Evolutionary conservation across 1,284 basidiomycete species (phyloP).

Genomic region (Pseudozyma pruni): DNA sequence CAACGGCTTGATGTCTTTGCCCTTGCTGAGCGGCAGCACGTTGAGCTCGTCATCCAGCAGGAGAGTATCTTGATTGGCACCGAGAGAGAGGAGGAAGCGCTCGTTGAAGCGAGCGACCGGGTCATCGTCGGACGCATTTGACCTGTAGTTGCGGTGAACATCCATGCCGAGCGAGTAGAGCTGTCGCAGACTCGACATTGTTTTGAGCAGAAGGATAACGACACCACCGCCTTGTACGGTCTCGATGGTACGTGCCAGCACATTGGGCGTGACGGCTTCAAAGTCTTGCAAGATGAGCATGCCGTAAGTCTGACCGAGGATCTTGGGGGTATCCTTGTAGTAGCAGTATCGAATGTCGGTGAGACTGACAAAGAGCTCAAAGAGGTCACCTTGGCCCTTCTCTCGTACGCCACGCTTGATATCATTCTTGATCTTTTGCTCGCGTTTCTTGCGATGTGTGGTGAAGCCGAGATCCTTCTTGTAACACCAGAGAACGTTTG

Average conservation of each 20-base stretch:
- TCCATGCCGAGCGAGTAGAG: slow-evolving; percentile 96
- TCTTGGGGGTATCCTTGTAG: slow-evolving; percentile 67
- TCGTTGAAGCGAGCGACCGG: slow-evolving; percentile 97
- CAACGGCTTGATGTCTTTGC: slow-evolving; percentile 85
- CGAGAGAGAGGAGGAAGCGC: slow-evolving; percentile 79
- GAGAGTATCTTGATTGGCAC: slow-evolving; percentile 85
- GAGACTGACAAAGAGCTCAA: slow-evolving; percentile 98
- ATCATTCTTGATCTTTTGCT: slow-evolving; percentile 67
- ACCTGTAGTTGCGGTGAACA: slow-evolving; percentile 79
- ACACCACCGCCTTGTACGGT: slow-evolving; percentile 97
- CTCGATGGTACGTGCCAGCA: slow-evolving; percentile 95
- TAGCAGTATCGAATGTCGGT: slow-evolving; percentile 91
- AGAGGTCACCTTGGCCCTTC: slow-evolving; percentile 90
- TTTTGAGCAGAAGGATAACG: slow-evolving; percentile 89
- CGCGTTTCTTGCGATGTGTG: slow-evolving; percentile 89
- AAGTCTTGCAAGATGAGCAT: slow-evolving; percentile 99
- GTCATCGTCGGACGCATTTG: slow-evolving; percentile 82
- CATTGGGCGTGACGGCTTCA: slow-evolving; percentile 96
- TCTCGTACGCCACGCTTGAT: slow-evolving; percentile 86
- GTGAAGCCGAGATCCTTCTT: slow-evolving; percentile 66
- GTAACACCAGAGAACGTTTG: slow-evolving; percentile 64
- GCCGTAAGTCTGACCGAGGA: slow-evolving; percentile 93
- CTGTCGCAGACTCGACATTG: slow-evolving; percentile 92
- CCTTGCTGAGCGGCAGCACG: slow-evolving; percentile 94
- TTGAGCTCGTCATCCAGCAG: slow-evolving; percentile 98